Base-by-base conservation (phyloP, 2,329 filamentous ascomycete genomes). In the Cadophora sp. region DNA sequence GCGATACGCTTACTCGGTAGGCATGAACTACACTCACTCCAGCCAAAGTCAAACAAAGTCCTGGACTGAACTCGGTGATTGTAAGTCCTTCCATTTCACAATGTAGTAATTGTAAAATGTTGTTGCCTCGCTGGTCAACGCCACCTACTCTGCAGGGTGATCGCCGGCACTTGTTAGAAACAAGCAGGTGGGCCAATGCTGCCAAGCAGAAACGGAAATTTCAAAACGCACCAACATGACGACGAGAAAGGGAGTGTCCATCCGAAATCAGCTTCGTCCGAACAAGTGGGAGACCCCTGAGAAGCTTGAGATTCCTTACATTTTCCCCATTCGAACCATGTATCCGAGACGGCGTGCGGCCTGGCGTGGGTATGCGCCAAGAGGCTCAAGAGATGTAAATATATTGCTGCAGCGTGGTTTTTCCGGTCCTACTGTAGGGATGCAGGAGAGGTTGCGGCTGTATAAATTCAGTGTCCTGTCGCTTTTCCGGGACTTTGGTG, bases 191-290 rank as follows among this genome's bases (percentile, higher is more conserved):
- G 22, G 31, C 55, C 55, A 59, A 59, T 24, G 11, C 29, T 26
- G 55, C 55, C 55, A 59, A 59, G 55, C 29, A 24, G 29, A 59
- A 59, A 59, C 55, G 55, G 55, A 59, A 40, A 59, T 59, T 59
- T 59, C 55, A 22, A 59, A 40, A 59, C 34, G 31, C 31, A 59
- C 55, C 55, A 59, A 59, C 55, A 59, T 59, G 31, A 59, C 31
- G n/a, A 40, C 55, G 55, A 59, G 55, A 19, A 59, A 40, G 29
- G 3, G n/a, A 12, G n/a, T n/a, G 12, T 31, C 43, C n/a, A 22
- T 22, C 43, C n/a, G 29, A 9, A 34, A 29, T 26, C 34, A 40
- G 9, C 29, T 3, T 37, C 22, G 34, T 24, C 31, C 22, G 31
- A n/a, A 59, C 27, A 29, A 24, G 24, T 11, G 19, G 4, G 4